Base-by-base conservation (phyloP, 306 rosid genomes). In the Nissolia schottii region DNA sequence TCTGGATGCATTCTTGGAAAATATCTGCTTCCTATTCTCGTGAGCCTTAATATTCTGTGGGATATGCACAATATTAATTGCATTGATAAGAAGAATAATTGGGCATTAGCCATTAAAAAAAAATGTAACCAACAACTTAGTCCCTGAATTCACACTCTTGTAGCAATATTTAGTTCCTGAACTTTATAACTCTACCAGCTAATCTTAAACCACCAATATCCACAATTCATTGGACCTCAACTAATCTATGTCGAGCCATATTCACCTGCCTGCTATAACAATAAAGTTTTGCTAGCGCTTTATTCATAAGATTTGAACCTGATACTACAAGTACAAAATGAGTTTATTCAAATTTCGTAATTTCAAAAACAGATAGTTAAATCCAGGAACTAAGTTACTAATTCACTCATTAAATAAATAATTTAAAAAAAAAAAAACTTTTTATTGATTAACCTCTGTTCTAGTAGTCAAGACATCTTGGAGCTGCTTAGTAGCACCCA, bases 31-130 rank as follows among this genome's bases (percentile, higher is more conserved):
- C 84, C 97, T 82, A 78, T 79, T 94, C 87, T 94, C 98, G 54
- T 94, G 90, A 70, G 96, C 95, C 88, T 94, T 94, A 58, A 94
- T 91, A 71, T 94, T 84, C 95, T 94, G 85, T 34, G 60, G 64
- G 11, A 70, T 27, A 74, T 29, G 46, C 16, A 40, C 59, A 64
- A 65, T 7, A 65, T 74, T 16, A 65, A 71, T 22, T 45, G 8
- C 25, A 25, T 6, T 18, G 3, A 32, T 10, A 40, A 31, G 12
- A 61, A 70, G 35, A 5, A 64, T 41, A 60, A 40, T 28, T 22
- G 49, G 67, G 25, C 45, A 38, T n/a, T 6, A 41, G 14, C 5
- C 16, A 41, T 2, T 5, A 32, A 32, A 1, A 32, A 32, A 7
- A 32, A 32, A n/a, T n/a, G 38, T 10, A 32, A 5, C 3, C 1